Percentiles rank a stretch among this genome's conserved stretches.
phyloP scores from a whole-genome alignment of 352 stramenopile species.

The Phytopythium vexans region DNA sequence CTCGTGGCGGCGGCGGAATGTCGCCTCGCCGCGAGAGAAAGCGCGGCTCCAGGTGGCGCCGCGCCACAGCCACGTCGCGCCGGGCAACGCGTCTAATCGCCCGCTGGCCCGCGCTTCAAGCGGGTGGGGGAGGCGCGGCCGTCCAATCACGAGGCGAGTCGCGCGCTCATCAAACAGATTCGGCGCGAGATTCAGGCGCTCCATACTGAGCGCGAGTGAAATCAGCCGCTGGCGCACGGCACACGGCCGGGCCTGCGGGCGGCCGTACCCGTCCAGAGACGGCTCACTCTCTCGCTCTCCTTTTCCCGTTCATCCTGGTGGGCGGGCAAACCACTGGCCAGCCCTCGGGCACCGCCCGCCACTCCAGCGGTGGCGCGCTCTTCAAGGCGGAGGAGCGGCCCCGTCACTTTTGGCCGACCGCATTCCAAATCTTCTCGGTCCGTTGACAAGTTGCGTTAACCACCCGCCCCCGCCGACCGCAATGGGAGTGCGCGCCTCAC shows the following conservation, averaged over 20 bases:
- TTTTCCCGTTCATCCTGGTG: not conserved
- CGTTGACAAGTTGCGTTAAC: constrained; percentile 3
- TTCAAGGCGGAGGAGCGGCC: constrained; percentile 7
- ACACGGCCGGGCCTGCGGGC: not conserved
- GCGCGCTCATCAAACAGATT: not conserved
- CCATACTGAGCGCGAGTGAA: constrained; percentile 18
- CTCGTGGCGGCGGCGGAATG: not conserved
- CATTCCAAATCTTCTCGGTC: constrained; percentile 23
- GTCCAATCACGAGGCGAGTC: constrained; percentile 12
- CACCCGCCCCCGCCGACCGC: constrained; percentile 1
- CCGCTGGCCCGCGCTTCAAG: not conserved
- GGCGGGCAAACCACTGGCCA: constrained; percentile 1
- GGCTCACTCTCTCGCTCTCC: not conserved
- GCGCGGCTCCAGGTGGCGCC: not conserved
- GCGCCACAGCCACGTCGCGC: not conserved
- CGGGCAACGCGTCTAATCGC: constrained; percentile 2
- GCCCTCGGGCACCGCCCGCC: not conserved
- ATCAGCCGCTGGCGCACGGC: constrained; percentile 5
- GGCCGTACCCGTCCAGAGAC: not conserved
- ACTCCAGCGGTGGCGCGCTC: not conserved
- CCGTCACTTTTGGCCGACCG: constrained; percentile 30
- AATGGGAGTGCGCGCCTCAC: constrained; percentile 26
- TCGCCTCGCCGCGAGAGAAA: not conserved
- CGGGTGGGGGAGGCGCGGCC: not conserved
- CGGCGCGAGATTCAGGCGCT: not conserved